Evolutionary conservation across 2,329 filamentous ascomycete genomes (phyloP), one percentile per base, ranked within the genome.

Genomic region (Xylariaceae sp.): DNA sequence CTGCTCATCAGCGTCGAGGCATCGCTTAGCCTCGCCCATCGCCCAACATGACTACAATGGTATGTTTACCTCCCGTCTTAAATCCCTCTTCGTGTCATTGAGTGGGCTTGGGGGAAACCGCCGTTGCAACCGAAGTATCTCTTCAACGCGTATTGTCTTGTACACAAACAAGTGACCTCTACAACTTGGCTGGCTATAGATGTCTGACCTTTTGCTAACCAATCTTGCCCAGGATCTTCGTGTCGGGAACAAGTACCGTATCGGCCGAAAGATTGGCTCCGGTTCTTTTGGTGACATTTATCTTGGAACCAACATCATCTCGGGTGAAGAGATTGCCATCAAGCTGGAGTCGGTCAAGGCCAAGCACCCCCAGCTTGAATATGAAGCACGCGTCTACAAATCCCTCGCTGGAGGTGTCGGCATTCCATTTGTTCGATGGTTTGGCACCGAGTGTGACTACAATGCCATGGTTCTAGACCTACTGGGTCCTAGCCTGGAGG

Each of bases 301-400:
- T 76, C 85, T 97, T 51, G 94, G 94, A 67, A 99, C 94, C 73
- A 97, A 99, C 80, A 97, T 99, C 77, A 97, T 97, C 75, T 97
- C 94, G 4, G 94, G 94, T 59, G 94, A 99, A 75, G 94, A 99
- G 76, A 97, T 99, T 67, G 94, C 94, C 72, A 99, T 99, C 80
- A 99, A 99, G 80, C 89, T 99, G 57, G 94, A 99, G 77, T 95
- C 90, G 63, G 92, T 97, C 77, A 99, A 99, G 83, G 92, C 94
- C 71, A 97, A 99, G 82, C 94, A 97, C 74, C 94, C 94, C 55
- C 94, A 97, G 76, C 85, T 99, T 59, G 94, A 97, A 75, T 97
- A 97, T 80, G 94, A 99, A 76, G 94, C 94, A 54, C 90, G 92
- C 66, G 92, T 97, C 67, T 92, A 87, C 76, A 87, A 87, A 74